Evolutionary conservation across 1,284 basidiomycete genomes (phyloP).

Genomic region (Heliocybe sulcata): DNA sequence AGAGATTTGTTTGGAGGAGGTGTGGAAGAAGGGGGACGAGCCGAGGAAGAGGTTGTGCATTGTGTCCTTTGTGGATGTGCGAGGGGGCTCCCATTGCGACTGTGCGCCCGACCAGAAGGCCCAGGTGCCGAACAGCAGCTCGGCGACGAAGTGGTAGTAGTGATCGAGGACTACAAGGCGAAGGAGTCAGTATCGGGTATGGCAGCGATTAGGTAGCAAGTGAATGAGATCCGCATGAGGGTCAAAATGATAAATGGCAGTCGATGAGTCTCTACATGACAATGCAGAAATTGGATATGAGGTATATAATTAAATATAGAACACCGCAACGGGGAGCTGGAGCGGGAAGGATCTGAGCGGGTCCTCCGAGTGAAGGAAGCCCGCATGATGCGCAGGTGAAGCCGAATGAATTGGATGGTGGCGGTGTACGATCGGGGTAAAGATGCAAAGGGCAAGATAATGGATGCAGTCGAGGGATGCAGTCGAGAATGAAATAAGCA

Average conservation of each 20-base stretch:
- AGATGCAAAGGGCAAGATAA: not conserved
- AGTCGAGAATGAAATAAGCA: not conserved
- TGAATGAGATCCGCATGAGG: not conserved
- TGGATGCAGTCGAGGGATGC: not conserved
- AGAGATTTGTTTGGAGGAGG: slow-evolving; percentile 19
- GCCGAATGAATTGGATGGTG: not conserved
- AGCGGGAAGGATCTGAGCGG: not conserved
- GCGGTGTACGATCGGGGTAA: not conserved
- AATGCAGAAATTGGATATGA: not conserved
- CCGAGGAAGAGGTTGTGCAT: slow-evolving; percentile 1
- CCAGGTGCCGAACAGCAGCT: slow-evolving; percentile 68
- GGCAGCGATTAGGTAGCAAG: not conserved
- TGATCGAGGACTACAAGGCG: slow-evolving; percentile 55
- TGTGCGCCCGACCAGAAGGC: slow-evolving; percentile 61
- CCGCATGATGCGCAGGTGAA: not conserved
- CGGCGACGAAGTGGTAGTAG: slow-evolving; percentile 80
- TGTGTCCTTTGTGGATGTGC: too few species aligned
- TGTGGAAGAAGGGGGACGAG: slow-evolving; percentile 5
- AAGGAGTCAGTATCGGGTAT: not conserved
- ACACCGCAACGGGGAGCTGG: not conserved
- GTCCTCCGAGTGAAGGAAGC: not conserved
- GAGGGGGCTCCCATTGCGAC: slow-evolving; percentile 6
- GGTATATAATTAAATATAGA: not conserved
- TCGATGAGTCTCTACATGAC: not conserved
- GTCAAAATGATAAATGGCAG: not conserved